Base-by-base conservation (phyloP, 2,329 filamentous ascomycete genomes). In the Hypomyces perniciosus region DNA sequence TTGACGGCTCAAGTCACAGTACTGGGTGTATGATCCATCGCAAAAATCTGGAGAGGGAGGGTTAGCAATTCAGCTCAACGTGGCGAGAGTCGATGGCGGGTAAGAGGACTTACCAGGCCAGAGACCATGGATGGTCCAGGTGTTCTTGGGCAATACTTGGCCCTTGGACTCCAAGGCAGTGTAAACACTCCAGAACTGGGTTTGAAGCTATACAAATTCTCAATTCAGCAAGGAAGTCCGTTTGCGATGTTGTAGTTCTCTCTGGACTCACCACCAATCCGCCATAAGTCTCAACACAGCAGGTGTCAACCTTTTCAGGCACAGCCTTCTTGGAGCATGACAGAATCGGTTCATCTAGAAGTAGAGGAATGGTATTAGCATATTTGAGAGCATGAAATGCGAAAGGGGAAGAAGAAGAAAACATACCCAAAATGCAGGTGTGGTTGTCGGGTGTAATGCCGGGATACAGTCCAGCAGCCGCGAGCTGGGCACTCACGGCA, bases 161-260 rank as follows among this genome's bases (percentile, higher is more conserved):
- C 79, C 79, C 50, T 76, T 48, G 9, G 65, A 61, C 61, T 85
- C 82, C 31, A 74, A 70, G 3, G 81, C 82, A 0, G 83, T 85
- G 61, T 82, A 81, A 0, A 79, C 81, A 57, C 75, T 70, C 83
- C 83, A 86, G 64, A 81, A 83, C 56, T 85, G 82, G 0, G 83
- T 86, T 50, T 70, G 70, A 3, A 86, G 69, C 58, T 72, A 42
- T 6, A 12, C 31, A 26, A 10, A 27, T 2, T 10, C 10, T 9
- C 27, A 6, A 6, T 20, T 49, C 29, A 41, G 35, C 26, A 42
- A n/a, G 10, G 6, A 35, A 27, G 28, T 42, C n/a, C 6, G 9
- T 28, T 26, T 26, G 13, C 8, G 8, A 9, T 8, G 35, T 51
- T 37, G 20, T 34, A n/a, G n/a, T n/a, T n/a, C n/a, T 46, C 29